Conservation (phyloP, 208 protist species). For the Crithidia mellificae region DNA sequence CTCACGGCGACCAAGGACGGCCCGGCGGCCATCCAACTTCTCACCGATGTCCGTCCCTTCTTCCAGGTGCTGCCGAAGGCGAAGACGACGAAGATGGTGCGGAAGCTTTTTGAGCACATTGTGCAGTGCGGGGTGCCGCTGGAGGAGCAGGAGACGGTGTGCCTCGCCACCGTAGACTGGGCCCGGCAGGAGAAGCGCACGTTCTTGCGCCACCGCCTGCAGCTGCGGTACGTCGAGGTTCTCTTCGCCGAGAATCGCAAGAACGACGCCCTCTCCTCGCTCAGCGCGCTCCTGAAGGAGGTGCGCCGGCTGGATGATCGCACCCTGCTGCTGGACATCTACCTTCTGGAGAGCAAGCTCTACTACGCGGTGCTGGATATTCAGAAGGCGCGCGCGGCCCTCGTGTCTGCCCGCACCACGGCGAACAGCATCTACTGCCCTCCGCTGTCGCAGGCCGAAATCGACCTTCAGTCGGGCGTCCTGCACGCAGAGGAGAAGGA, state of each 20-base stretch:
- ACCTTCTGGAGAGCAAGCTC: slow-evolving; percentile 96
- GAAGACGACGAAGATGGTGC: slow-evolving; percentile 92
- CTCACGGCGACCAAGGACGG: slow-evolving; percentile 54
- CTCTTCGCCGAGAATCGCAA: slow-evolving; percentile 90
- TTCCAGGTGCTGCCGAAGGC: slow-evolving; percentile 88
- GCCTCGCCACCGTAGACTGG: slow-evolving; percentile 96
- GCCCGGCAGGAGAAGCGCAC: slow-evolving; percentile 93
- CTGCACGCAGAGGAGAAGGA: slow-evolving; percentile 98
- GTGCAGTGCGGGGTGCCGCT: slow-evolving; percentile 79
- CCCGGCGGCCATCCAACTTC: slow-evolving; percentile 62
- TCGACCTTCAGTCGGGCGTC: slow-evolving; percentile 97
- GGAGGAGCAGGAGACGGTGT: slow-evolving; percentile 88
- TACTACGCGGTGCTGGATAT: slow-evolving; percentile 94
- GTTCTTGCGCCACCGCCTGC: slow-evolving; percentile 96
- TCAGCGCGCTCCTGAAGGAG: slow-evolving; percentile 90
- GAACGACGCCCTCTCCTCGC: slow-evolving; percentile 74
- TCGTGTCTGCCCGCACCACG: slow-evolving; percentile 96
- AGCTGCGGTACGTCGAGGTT: slow-evolving; percentile 93
- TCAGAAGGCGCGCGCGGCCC: slow-evolving; percentile 92
- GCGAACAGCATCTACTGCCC: slow-evolving; percentile 99
- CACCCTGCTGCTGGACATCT: slow-evolving; percentile 97
- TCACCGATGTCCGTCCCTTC: slow-evolving; percentile 66
- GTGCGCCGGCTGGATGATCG: slow-evolving; percentile 98
- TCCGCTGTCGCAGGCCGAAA: slow-evolving; percentile 96
- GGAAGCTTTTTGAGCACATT: slow-evolving; percentile 85